These are phyloP conservation scores for Candida suzukii DNA, from an alignment of 805 yeast species.

Conservation along the genomic window DNA sequence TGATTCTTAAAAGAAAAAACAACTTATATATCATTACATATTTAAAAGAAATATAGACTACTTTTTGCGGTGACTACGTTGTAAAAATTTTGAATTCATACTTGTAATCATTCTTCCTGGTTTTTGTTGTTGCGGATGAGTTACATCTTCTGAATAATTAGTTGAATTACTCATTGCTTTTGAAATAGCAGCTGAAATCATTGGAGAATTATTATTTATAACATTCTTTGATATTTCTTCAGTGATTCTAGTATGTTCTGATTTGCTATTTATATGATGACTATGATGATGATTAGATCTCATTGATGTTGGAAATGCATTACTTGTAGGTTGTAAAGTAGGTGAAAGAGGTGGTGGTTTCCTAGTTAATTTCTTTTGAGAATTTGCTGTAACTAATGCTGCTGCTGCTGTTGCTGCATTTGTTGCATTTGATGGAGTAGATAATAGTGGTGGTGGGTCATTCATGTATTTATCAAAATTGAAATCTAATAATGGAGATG, in stretches of 20 bases:
- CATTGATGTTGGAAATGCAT: slow-evolving; percentile 13
- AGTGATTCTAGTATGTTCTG: background rate
- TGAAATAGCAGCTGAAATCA: slow-evolving; percentile 28
- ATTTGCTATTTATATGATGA: background rate
- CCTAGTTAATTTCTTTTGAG: slow-evolving; percentile 1
- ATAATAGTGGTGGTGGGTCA: too few relatives aligned
- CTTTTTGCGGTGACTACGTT: slow-evolving; percentile 45
- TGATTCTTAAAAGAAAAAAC: too few relatives aligned
- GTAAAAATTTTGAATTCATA: slow-evolving; percentile 54
- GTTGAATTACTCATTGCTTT: slow-evolving; percentile 20
- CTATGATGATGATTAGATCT: slow-evolving; percentile 5
- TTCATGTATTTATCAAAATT: slow-evolving; percentile 3
- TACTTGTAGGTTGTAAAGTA: background rate
- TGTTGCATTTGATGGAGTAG: too few relatives aligned
- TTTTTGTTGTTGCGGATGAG: background rate
- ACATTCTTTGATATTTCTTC: slow-evolving; percentile 12
- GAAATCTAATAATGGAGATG: slow-evolving; percentile 11
- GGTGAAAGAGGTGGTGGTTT: slow-evolving; percentile 14
- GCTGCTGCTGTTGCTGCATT: background rate
- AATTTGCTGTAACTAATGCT: background rate
- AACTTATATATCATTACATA: too few relatives aligned
- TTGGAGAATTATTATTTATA: slow-evolving; percentile 17
- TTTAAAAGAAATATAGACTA: too few relatives aligned
- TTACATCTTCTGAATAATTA: background rate
- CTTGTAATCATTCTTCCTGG: slow-evolving; percentile 35